Evolutionary conservation across 2,329 filamentous ascomycete genomes (phyloP).

Genomic region (Harringtonia aguacate): DNA sequence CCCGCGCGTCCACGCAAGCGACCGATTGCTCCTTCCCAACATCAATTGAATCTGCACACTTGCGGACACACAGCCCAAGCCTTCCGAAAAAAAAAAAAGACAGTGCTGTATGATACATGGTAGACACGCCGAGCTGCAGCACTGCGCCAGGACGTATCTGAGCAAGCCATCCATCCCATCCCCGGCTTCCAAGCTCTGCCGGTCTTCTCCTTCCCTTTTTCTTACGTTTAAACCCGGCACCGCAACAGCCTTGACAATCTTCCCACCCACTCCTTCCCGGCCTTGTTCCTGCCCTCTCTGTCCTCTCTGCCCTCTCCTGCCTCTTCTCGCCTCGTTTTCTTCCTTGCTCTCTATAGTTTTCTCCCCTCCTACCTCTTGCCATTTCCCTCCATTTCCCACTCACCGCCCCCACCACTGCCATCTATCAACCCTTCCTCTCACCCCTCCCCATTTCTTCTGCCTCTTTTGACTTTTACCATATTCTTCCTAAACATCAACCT

Average conservation of each 20-base stretch:
- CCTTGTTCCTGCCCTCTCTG: neutral
- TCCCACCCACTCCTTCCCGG: neutral
- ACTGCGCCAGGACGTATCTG: too few relatives aligned
- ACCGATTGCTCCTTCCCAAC: neutral
- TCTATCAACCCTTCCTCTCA: neutral
- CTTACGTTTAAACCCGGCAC: neutral
- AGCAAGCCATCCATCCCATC: too few relatives aligned
- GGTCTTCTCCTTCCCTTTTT: neutral
- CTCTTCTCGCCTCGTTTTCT: neutral
- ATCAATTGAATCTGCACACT: neutral
- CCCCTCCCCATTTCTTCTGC: neutral
- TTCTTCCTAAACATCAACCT: neutral
- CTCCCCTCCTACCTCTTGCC: neutral
- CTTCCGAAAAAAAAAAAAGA: too few relatives aligned
- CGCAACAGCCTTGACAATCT: neutral
- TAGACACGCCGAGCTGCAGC: too few relatives aligned
- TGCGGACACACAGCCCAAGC: neutral
- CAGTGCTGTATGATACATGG: too few relatives aligned
- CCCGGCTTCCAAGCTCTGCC: too few relatives aligned
- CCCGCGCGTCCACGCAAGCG: neutral
- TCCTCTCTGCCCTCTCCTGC: neutral
- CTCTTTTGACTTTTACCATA: neutral
- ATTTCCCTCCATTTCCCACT: neutral
- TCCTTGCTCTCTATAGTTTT: neutral
- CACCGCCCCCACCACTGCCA: neutral